Conservation (phyloP, 2,329 filamentous ascomycete species). For the Emmonsia crescens region DNA sequence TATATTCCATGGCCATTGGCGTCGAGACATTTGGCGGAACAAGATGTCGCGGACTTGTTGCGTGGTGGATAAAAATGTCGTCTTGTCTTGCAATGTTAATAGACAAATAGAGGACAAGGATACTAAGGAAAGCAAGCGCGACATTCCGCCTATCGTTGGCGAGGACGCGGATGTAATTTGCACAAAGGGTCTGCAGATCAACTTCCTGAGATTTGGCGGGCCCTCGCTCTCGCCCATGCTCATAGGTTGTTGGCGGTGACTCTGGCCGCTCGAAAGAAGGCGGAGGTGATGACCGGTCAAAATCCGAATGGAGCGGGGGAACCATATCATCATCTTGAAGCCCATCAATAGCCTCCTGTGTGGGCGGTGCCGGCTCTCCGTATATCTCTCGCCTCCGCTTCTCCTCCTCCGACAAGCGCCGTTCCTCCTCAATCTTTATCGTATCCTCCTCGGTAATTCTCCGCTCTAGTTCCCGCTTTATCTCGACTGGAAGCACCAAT, state of each 20-base stretch:
- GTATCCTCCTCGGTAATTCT: conserved; percentile 33
- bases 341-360: conserved; percentile 17
- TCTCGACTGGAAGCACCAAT: conserved; percentile 50
- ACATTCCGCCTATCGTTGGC: conserved; percentile 45
- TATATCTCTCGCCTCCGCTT: conserved; percentile 14
- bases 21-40: not conserved
- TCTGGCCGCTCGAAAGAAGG: conserved; percentile 5
- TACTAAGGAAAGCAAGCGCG: conserved; percentile 36
- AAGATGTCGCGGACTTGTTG: not conserved
- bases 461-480: conserved; percentile 41
- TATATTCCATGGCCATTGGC: not conserved
- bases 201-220: conserved; percentile 20
- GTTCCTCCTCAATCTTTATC: conserved; percentile 14
- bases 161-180: conserved; percentile 44
- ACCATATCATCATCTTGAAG: conserved; percentile 8
- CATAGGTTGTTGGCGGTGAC: not conserved
- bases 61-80: not conserved
- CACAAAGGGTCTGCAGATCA: conserved; percentile 41
- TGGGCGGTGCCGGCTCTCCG: conserved; percentile 10
- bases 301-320: not conserved
- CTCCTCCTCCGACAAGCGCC: conserved; percentile 12
- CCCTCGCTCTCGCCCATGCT: not conserved
- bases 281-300: conserved; percentile 1
- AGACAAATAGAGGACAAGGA: conserved; percentile 34
- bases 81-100: conserved; percentile 7